phyloP scores from a whole-genome alignment of 352 stramenopile genomes.

The Phytophthora pinifolia region DNA sequence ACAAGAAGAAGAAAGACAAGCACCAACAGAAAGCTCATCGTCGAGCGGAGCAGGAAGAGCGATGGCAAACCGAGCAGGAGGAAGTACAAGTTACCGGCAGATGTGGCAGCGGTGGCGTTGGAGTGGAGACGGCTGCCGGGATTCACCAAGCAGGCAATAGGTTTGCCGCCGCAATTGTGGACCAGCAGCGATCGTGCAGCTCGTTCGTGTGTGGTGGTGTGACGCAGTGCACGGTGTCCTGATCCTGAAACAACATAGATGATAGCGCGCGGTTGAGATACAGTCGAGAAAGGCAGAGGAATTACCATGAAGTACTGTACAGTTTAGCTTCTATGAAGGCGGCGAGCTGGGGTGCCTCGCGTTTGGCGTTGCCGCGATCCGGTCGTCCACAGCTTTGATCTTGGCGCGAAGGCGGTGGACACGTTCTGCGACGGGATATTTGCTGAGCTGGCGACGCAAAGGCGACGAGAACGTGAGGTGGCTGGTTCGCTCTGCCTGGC shows the following conservation, averaged over 20 bases:
- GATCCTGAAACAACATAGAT: constrained; percentile 21
- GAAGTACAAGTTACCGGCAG: constrained; percentile 6
- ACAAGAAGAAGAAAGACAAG: constrained; percentile 35
- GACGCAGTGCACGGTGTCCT: constrained; percentile 35
- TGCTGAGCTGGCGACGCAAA: constrained; percentile 42
- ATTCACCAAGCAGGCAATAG: constrained; percentile 11
- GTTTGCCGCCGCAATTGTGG: constrained; percentile 24
- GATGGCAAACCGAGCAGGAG: constrained; percentile 20
- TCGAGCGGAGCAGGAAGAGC: constrained; percentile 4
- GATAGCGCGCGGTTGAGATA: constrained; percentile 3
- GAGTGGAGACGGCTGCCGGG: constrained; percentile 8
- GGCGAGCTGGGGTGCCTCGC: neutral
- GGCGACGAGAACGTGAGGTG: constrained; percentile 62
- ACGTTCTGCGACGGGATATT: constrained; percentile 45
- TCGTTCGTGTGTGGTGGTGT: constrained; percentile 34
- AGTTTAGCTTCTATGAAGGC: neutral
- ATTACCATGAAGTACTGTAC: constrained; percentile 10
- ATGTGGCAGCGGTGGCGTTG: constrained; percentile 12
- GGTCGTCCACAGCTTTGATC: constrained; percentile 45
- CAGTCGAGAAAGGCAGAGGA: neutral
- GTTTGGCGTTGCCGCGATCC: constrained; percentile 28
- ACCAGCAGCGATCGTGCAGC: constrained; percentile 37
- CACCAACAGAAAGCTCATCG: constrained; percentile 19
- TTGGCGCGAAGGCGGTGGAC: constrained; percentile 36
- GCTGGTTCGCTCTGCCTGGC: constrained; percentile 19